Evolutionary conservation across 768 basidiomycete genomes (phyloP), one percentile per base, ranked within the genome.

Genomic region (Asterophora parasitica): DNA sequence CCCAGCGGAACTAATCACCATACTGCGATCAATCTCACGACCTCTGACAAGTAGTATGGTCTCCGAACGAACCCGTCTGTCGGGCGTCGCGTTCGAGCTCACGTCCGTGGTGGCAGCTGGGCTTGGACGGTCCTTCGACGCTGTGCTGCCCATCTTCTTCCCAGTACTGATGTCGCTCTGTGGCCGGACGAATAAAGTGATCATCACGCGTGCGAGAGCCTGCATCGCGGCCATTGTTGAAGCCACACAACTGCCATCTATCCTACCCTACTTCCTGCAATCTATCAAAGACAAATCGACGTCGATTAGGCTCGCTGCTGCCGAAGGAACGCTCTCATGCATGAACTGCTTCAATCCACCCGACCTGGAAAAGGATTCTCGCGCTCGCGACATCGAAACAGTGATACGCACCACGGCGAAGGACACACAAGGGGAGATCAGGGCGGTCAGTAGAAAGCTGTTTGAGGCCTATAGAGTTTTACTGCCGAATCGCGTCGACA

Each of bases 311-410:
- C 58, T 86, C 4, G 74, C 76, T 13, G 78, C 80, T n/a, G 77
- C 80, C 3, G 87, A 91, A 62, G 73, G 79, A 26, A 71, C 82
- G 0, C 59, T 90, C 41, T 71, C 74, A 12, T 85, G 82, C 52
- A 67, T 92, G 44, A 86, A 86, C 50, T 82, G 77, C 55, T 83
- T 82, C 61, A 88, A 87, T 63, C 88, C 88, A 7, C 85, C 86
- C 0, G 86, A 90, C 54, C 62, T 90, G 26, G 86, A 87, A 63
- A 85, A 78, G 61, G 85, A 88, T 39, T 50, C 67, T 0, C 70
- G 84, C 12, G 82, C 79, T 0, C 71, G 70, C 37, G 80, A 85
- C 33, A 70, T 93, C 20, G 91, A 93, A 62, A 70, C 64, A 9
- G 75, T 88, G 39, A 87, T 93, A 54, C 81, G 74, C 49, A 57